Conservation (phyloP, 495 filamentous ascomycete genomes). For the Hypomontagnella submonticulosa region DNA sequence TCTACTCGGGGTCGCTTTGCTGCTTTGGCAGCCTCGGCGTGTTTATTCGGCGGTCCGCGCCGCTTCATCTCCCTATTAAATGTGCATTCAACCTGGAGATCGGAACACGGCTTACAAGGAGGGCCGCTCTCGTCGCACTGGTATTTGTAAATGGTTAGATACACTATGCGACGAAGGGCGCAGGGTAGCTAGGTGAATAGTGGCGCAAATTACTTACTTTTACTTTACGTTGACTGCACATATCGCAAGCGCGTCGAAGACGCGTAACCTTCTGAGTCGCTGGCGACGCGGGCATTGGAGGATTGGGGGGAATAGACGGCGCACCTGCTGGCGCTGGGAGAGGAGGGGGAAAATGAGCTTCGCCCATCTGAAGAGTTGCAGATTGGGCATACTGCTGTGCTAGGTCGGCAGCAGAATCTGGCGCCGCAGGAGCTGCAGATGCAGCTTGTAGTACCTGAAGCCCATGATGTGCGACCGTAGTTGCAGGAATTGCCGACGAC, state of each 20-base stretch:
- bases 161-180: neutral
- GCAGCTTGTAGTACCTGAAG: slow-evolving; percentile 59
- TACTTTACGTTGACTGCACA: slow-evolving; percentile 85
- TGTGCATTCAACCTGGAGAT: slow-evolving; percentile 85
- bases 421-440: slow-evolving; percentile 45
- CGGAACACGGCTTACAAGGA: slow-evolving; percentile 81
- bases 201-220: slow-evolving; percentile 67
- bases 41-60: slow-evolving; percentile 85
- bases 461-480: slow-evolving; percentile 54
- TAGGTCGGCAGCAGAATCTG: slow-evolving; percentile 34
- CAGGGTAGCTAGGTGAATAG: slow-evolving; percentile 2
- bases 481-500: slow-evolving; percentile 39
- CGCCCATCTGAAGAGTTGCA: slow-evolving; percentile 42
- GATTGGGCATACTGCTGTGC: slow-evolving; percentile 48
- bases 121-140: slow-evolving; percentile 85
- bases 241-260: slow-evolving; percentile 83
- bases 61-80: slow-evolving; percentile 81
- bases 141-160: slow-evolving; percentile 35
- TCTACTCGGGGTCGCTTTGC: slow-evolving; percentile 62
- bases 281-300: slow-evolving; percentile 1
- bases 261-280: slow-evolving; percentile 58
- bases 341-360: slow-evolving; percentile 27
- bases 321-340: slow-evolving; percentile 12
- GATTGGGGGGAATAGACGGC: slow-evolving; percentile 2
- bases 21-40: slow-evolving; percentile 76